phyloP scores from a whole-genome alignment of 1,284 basidiomycete genomes.

The Ustilago lituana region DNA sequence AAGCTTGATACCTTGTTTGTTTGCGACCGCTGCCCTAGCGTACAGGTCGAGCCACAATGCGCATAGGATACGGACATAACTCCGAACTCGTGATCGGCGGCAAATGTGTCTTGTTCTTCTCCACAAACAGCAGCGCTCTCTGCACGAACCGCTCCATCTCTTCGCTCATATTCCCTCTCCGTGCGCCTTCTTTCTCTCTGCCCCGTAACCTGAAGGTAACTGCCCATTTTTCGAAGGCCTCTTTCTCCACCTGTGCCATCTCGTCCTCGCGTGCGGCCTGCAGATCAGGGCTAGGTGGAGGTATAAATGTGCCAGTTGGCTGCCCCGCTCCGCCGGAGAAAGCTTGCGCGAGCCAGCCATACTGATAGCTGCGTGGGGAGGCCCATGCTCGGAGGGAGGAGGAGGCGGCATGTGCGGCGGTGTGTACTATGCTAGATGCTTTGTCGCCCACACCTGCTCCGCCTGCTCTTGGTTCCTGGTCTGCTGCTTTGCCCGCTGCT shows the following conservation, averaged over 20 bases:
- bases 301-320: neutral
- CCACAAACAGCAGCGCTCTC: slow-evolving; percentile 12
- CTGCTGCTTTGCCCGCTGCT: too few relatives aligned
- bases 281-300: neutral
- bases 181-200: neutral
- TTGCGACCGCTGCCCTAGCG: neutral
- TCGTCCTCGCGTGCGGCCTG: neutral
- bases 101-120: slow-evolving; percentile 29
- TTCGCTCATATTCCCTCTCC: neutral
- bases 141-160: slow-evolving; percentile 8
- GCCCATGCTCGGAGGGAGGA: slow-evolving; percentile 31
- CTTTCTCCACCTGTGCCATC: neutral
- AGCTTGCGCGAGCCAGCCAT: slow-evolving; percentile 38
- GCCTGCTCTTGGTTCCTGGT: too few relatives aligned
- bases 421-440: neutral
- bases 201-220: slow-evolving; percentile 5
- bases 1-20: too few relatives aligned
- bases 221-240: slow-evolving; percentile 24
- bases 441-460: too few relatives aligned
- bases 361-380: slow-evolving; percentile 21
- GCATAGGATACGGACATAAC: slow-evolving; percentile 19
- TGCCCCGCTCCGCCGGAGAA: slow-evolving; percentile 38
- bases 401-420: slow-evolving; percentile 8
- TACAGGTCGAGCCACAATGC: neutral
- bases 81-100: slow-evolving; percentile 17